These are phyloP conservation scores for Amanita rubescens DNA, from an alignment of 768 basidiomycete genomes.

Conservation along the genomic window DNA sequence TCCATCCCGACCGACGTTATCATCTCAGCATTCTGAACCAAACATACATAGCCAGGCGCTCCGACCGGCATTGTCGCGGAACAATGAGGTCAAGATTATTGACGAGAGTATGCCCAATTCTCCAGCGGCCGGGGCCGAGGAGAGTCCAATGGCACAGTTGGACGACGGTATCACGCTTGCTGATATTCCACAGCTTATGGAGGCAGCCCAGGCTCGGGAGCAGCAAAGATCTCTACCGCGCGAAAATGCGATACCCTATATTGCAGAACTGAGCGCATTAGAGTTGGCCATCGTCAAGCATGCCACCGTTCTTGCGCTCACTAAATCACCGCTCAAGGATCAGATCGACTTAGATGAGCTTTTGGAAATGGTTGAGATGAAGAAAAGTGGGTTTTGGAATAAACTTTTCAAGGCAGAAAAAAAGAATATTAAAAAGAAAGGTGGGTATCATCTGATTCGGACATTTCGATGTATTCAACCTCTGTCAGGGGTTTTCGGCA, in stretches of 20 bases:
- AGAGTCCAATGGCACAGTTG: conserved; percentile 27
- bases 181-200: conserved; percentile 89
- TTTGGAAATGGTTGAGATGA: conserved; percentile 83
- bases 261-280: conserved; percentile 77
- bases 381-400: conserved; percentile 95
- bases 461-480: conserved; percentile 9
- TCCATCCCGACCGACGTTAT: conserved; percentile 29
- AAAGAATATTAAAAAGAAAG: conserved; percentile 88
- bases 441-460: conserved; percentile 27
- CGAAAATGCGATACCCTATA: conserved; percentile 70
- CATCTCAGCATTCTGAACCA: conserved; percentile 34
- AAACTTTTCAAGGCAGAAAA: conserved; percentile 92
- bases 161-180: conserved; percentile 90
- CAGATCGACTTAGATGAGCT: conserved; percentile 90
- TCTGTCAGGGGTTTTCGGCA: conserved; percentile 76
- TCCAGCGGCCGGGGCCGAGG: conserved; percentile 46
- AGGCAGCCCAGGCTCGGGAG: conserved; percentile 85
- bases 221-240: conserved; percentile 79
- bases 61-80: conserved; percentile 65
- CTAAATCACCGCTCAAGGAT: conserved; percentile 70
- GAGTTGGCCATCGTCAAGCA: conserved; percentile 92
- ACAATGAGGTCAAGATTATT: conserved; percentile 83
- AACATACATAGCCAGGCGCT: conserved; percentile 39
- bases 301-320: conserved; percentile 75
- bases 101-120: conserved; percentile 74